Evolutionary conservation across 2,329 filamentous ascomycete genomes (phyloP).

Genomic region (Claviceps pazoutovae): DNA sequence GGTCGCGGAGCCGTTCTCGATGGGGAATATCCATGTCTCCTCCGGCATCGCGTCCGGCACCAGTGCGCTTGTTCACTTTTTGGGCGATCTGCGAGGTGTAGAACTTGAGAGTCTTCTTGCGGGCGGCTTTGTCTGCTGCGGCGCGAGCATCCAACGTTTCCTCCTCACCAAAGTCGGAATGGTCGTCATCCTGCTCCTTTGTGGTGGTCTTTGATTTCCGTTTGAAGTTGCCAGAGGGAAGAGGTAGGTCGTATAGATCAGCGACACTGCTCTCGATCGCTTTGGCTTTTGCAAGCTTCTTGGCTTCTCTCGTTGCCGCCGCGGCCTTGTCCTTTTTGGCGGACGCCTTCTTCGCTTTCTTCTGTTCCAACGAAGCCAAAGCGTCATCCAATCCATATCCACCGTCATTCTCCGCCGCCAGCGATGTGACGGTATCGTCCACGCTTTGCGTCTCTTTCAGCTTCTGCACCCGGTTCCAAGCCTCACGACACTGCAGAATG

Average conservation of each 20-base stretch:
- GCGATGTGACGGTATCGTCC: conserved; percentile 7
- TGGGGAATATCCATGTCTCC: conserved; percentile 77
- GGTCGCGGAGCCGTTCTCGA: conserved; percentile 74
- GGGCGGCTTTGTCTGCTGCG: conserved; percentile 72
- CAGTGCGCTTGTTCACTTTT: conserved; percentile 75
- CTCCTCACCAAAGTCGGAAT: conserved; percentile 91
- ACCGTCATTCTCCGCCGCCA: conserved; percentile 14
- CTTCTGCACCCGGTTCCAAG: conserved; percentile 64
- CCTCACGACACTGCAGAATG: conserved; percentile 61
- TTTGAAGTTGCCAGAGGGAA: conserved; percentile 33
- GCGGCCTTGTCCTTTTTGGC: conserved; percentile 22
- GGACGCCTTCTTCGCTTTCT: conserved; percentile 16
- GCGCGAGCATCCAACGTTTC: conserved; percentile 62
- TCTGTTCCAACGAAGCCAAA: conserved; percentile 10
- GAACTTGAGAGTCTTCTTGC: conserved; percentile 88
- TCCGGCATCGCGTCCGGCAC: conserved; percentile 57
- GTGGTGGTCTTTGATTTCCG: conserved; percentile 18
- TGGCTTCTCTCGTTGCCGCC: conserved; percentile 24
- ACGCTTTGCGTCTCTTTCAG: conserved; percentile 36
- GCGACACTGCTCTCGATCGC: conserved; percentile 57
- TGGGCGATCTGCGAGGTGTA: conserved; percentile 97
- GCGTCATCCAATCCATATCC: conserved; percentile 11
- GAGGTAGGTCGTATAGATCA: conserved; percentile 49
- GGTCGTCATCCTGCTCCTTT: conserved; percentile 37
- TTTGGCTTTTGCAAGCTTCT: conserved; percentile 34